Percentiles rank a stretch among this genome's conserved stretches.
Evolutionary conservation across 2,329 filamentous ascomycete species (phyloP).

Genomic region (Verticillium albo-atrum): DNA sequence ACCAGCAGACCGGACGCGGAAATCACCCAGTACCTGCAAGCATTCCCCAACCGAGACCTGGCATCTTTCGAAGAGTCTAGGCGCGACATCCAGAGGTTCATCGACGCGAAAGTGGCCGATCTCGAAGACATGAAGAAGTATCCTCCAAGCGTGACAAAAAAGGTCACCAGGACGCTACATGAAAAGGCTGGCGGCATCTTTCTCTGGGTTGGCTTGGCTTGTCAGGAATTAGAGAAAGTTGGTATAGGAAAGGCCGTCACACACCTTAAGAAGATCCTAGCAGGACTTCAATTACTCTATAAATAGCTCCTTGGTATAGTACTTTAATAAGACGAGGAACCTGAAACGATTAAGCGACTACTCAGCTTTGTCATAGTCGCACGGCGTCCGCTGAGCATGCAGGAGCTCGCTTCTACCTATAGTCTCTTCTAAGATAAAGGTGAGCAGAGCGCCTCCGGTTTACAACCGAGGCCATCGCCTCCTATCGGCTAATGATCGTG

Average conservation of each 20-base stretch:
- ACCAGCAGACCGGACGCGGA: conserved; percentile 14
- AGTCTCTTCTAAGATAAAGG: too few species aligned
- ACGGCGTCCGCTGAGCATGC: too few species aligned
- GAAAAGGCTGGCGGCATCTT: background rate
- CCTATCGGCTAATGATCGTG: too few species aligned
- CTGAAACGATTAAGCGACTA: too few species aligned
- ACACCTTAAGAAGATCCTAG: background rate
- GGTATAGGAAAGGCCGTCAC: background rate
- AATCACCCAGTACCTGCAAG: conserved; percentile 8
- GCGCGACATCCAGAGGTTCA: too few species aligned
- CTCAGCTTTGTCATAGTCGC: too few species aligned
- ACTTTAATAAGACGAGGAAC: too few species aligned
- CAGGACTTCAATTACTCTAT: background rate
- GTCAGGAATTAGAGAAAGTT: background rate
- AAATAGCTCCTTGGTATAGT: background rate
- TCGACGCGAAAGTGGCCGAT: background rate
- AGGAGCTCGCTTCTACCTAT: too few species aligned
- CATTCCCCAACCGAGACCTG: conserved; percentile 15
- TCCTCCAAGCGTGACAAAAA: background rate
- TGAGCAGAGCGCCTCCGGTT: too few species aligned
- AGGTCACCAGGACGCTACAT: background rate
- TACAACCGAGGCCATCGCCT: too few species aligned
- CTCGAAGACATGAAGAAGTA: background rate
- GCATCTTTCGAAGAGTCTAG: conserved; percentile 13
- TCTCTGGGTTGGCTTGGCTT: background rate